These are phyloP conservation scores for Candida suzukii DNA, from an alignment of 805 yeast species.

Conservation along the genomic window DNA sequence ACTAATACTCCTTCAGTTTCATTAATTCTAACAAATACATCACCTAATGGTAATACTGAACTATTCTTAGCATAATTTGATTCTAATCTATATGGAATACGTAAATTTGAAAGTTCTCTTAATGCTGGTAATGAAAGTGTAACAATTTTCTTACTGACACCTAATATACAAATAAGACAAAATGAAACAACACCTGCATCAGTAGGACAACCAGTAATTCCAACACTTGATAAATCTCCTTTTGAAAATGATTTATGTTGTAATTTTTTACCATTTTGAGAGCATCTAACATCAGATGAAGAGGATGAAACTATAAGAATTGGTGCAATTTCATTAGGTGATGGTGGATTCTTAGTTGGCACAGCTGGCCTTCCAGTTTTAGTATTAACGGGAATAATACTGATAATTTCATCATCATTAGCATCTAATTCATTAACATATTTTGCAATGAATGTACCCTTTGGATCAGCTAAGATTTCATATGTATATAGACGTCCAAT, in stretches of 20 bases:
- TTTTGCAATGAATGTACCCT: slow-evolving; percentile 55
- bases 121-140: slow-evolving; percentile 53
- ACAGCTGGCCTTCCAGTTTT: slow-evolving; percentile 56
- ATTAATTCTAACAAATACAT: slow-evolving; percentile 48
- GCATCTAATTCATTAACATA: slow-evolving; percentile 41
- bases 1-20: slow-evolving; percentile 47
- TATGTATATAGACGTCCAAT: slow-evolving; percentile 63
- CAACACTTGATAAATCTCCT: slow-evolving; percentile 38
- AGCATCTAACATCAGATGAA: slow-evolving; percentile 51
- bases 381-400: slow-evolving; percentile 51
- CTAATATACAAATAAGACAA: slow-evolving; percentile 22
- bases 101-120: slow-evolving; percentile 45
- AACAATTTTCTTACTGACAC: slow-evolving; percentile 18
- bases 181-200: slow-evolving; percentile 16
- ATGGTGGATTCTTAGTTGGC: slow-evolving; percentile 51
- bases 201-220: slow-evolving; percentile 37
- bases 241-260: slow-evolving; percentile 58
- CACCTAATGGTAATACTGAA: slow-evolving; percentile 38
- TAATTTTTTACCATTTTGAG: slow-evolving; percentile 55
- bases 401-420: slow-evolving; percentile 44
- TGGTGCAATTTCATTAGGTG: slow-evolving; percentile 33
- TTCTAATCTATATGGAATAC: slow-evolving; percentile 36
- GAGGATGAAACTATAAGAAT: slow-evolving; percentile 58
- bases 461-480: slow-evolving; percentile 54
- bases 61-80: slow-evolving; percentile 35